Conservation (phyloP, 106 monocot species). For the Hemerocallis citrina region DNA sequence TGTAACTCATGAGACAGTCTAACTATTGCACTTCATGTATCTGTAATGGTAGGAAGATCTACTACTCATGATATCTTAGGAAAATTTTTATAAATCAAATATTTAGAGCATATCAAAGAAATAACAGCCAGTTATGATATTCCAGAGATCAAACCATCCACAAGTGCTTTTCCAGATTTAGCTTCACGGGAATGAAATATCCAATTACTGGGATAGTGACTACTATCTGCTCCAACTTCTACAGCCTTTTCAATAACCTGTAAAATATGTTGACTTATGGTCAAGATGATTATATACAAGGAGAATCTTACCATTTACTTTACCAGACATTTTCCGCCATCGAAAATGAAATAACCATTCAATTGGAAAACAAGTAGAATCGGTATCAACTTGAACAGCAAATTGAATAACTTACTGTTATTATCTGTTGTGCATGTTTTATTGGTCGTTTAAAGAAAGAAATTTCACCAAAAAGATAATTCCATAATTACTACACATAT, state of each 20-base stretch:
- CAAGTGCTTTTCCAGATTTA: conserved; percentile 75
- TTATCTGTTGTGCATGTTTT: conserved; percentile 17
- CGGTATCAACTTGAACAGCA: conserved; percentile 72
- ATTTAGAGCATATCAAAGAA: not conserved
- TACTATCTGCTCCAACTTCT: conserved; percentile 88
- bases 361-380: conserved; percentile 54
- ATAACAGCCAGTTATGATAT: conserved; percentile 4
- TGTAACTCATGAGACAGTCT: too few species aligned
- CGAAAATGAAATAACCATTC: conserved; percentile 95
- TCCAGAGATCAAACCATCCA: conserved; percentile 59
- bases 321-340: conserved; percentile 70
- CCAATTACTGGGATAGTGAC: conserved; percentile 77
- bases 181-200: conserved; percentile 89
- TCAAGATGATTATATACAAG: conserved; percentile 16
- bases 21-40: too few species aligned
- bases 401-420: conserved; percentile 66
- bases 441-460: conserved; percentile 1
- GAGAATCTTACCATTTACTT: conserved; percentile 57
- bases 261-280: conserved; percentile 27
- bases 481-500: not conserved
- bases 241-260: conserved; percentile 90
- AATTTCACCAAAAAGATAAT: not conserved
- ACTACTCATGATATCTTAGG: too few species aligned
- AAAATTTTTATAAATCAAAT: too few species aligned
- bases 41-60: too few species aligned